A percentile compares a stretch with the other conserved stretches of the same genome.
phyloP scores from a whole-genome alignment of 257 asterid species.

The Lithospermum erythrorhizon region DNA sequence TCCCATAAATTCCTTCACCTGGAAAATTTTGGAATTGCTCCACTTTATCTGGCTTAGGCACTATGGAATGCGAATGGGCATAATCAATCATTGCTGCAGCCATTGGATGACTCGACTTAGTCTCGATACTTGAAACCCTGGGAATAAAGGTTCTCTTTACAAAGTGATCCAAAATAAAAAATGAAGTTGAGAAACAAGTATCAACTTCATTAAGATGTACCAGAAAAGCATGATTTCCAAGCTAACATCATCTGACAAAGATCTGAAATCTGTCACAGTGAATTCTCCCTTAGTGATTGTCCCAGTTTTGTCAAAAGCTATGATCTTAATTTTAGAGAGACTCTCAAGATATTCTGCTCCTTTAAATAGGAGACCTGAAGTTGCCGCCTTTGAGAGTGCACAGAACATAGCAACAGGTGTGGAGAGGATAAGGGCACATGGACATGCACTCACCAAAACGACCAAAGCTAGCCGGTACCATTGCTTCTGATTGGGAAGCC shows the following conservation, averaged over 20 bases:
- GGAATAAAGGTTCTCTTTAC: neutral
- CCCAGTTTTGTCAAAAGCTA: slow-evolving; percentile 93
- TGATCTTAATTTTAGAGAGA: slow-evolving; percentile 51
- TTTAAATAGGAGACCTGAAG: slow-evolving; percentile 66
- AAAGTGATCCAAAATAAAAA: neutral
- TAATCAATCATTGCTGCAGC: slow-evolving; percentile 62
- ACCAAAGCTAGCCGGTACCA: slow-evolving; percentile 83
- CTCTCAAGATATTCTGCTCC: slow-evolving; percentile 73
- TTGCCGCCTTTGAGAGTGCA: slow-evolving; percentile 76
- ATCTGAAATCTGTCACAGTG: slow-evolving; percentile 45
- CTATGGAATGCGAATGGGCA: slow-evolving; percentile 31
- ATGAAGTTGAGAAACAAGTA: neutral
- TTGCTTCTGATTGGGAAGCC: slow-evolving; percentile 31
- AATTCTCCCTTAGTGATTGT: slow-evolving; percentile 84
- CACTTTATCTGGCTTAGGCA: slow-evolving; percentile 59
- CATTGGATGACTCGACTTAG: slow-evolving; percentile 84
- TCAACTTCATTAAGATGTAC: slow-evolving; percentile 15
- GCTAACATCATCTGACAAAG: slow-evolving; percentile 36
- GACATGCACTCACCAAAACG: slow-evolving; percentile 74
- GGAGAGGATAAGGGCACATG: slow-evolving; percentile 78
- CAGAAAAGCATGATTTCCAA: slow-evolving; percentile 44
- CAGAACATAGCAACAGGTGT: slow-evolving; percentile 89
- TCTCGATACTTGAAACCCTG: slow-evolving; percentile 89
- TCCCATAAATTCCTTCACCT: slow-evolving; percentile 84
- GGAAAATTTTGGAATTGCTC: slow-evolving; percentile 55